Evolutionary conservation across 2,329 filamentous ascomycete species (phyloP).

Genomic region (Fusarium tricinctum): DNA sequence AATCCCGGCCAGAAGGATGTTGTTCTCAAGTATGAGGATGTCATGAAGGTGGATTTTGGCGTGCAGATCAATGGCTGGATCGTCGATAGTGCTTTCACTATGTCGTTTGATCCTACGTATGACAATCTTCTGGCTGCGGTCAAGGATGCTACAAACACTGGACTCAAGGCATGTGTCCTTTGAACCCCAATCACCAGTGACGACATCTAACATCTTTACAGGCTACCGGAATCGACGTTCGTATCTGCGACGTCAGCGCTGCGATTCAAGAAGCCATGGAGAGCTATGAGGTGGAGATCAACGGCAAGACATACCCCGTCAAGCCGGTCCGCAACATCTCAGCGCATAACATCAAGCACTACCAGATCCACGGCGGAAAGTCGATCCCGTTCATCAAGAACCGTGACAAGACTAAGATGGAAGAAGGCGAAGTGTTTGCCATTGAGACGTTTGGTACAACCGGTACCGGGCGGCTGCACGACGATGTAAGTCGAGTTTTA

Average conservation of each 20-base stretch:
- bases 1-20: slow-evolving; percentile 82
- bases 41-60: slow-evolving; percentile 83
- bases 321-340: slow-evolving; percentile 86
- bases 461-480: slow-evolving; percentile 82
- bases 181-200: fast-evolving
- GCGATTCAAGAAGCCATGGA: slow-evolving; percentile 91
- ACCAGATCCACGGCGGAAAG: slow-evolving; percentile 89
- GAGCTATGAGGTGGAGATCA: slow-evolving; percentile 87
- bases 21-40: slow-evolving; percentile 75
- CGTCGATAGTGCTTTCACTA: slow-evolving; percentile 82
- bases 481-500: slow-evolving; percentile 70
- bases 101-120: slow-evolving; percentile 79
- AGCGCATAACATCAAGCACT: slow-evolving; percentile 87
- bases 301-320: slow-evolving; percentile 80
- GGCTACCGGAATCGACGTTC: slow-evolving; percentile 84
- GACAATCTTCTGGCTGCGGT: slow-evolving; percentile 79
- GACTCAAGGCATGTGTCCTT: slow-evolving; percentile 68
- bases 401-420: slow-evolving; percentile 89
- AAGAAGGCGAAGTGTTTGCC: slow-evolving; percentile 91
- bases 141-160: slow-evolving; percentile 83
- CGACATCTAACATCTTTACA: slow-evolving; percentile 19
- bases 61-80: slow-evolving; percentile 83
- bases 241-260: slow-evolving; percentile 84
- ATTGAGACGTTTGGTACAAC: slow-evolving; percentile 96
- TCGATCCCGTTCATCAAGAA: slow-evolving; percentile 91